Evolutionary conservation across 2,329 filamentous ascomycete genomes (phyloP).

Genomic region (Volutella citrinella): DNA sequence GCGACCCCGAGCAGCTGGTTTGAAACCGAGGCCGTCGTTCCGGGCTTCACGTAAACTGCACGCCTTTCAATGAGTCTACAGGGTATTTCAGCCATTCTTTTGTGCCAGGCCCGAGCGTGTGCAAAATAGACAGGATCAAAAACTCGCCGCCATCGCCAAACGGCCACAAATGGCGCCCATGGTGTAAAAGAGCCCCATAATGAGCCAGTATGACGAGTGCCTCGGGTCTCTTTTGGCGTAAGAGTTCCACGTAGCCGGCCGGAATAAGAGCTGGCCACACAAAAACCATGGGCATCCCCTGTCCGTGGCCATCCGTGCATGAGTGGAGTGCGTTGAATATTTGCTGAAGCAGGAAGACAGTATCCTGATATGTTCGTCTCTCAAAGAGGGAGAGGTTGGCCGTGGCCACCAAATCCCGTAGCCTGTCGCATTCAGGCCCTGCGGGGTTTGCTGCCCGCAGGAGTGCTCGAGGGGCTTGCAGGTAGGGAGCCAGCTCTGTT

Average conservation of each 20-base stretch:
- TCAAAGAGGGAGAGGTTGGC: fast-evolving
- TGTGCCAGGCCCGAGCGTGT: conserved; percentile 10
- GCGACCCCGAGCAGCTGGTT: no score
- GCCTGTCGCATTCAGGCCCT: conserved; percentile 1
- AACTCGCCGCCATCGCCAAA: conserved; percentile 8
- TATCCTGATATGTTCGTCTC: neutral
- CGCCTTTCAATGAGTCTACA: no score
- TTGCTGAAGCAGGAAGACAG: conserved; percentile 6
- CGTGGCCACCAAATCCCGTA: neutral
- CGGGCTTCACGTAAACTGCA: no score
- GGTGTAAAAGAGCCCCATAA: conserved; percentile 12
- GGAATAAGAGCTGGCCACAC: conserved; percentile 14
- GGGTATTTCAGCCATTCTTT: conserved; percentile 7
- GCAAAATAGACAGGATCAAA: conserved; percentile 5
- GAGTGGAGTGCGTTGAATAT: conserved; percentile 9
- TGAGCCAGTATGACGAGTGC: conserved; percentile 7
- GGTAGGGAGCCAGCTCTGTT: conserved; percentile 5
- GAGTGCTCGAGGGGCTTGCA: conserved; percentile 9
- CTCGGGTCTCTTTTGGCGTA: conserved; percentile 1
- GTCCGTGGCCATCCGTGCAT: fast-evolving
- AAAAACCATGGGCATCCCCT: conserved; percentile 12
- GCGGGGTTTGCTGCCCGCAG: neutral
- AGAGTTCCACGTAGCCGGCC: conserved; percentile 1
- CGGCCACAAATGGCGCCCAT: conserved; percentile 11
- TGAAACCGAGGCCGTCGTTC: no score